Evolutionary conservation across 495 filamentous ascomycete species (phyloP).

Genomic region (Evansstolkia leycettana): DNA sequence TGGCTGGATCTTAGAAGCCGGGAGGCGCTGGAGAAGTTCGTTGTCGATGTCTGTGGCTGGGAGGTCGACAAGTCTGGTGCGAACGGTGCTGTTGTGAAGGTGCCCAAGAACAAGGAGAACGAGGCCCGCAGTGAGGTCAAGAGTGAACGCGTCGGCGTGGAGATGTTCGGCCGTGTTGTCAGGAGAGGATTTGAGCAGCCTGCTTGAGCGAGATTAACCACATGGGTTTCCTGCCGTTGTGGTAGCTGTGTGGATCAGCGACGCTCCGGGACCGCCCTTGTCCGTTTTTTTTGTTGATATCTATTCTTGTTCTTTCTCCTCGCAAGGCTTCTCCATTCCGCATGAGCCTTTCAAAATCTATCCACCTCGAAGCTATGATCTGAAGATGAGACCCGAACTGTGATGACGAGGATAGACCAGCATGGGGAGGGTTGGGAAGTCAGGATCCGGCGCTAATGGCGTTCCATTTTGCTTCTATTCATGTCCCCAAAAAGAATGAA

Average conservation of each 20-base stretch:
- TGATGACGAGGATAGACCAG: constrained; percentile 15
- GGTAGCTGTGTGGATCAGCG: too few relatives aligned
- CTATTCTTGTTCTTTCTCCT: not conserved
- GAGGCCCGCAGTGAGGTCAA: constrained; percentile 94
- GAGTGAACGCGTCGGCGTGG: constrained; percentile 69
- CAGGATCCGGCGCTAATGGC: constrained; percentile 17
- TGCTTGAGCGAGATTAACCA: constrained; percentile 42
- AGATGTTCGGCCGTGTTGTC: constrained; percentile 81
- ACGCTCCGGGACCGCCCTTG: too few relatives aligned
- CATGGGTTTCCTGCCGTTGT: too few relatives aligned
- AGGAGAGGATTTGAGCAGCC: constrained; percentile 85
- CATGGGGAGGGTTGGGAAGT: constrained; percentile 17
- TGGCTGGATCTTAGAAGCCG: constrained; percentile 73
- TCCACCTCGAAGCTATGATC: too few relatives aligned
- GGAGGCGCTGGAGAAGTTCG: constrained; percentile 64
- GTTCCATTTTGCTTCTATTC: constrained; percentile 9
- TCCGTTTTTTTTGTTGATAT: constrained; percentile 1
- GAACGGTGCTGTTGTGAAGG: constrained; percentile 46
- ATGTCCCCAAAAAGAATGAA: too few relatives aligned
- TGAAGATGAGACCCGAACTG: not conserved
- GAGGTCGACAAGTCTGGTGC: constrained; percentile 39
- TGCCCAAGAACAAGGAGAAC: constrained; percentile 94
- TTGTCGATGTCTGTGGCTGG: constrained; percentile 79
- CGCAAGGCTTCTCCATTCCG: too few relatives aligned
- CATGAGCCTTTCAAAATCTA: too few relatives aligned